phyloP scores from a whole-genome alignment of 768 basidiomycete species.

The Serpula lacrymans region DNA sequence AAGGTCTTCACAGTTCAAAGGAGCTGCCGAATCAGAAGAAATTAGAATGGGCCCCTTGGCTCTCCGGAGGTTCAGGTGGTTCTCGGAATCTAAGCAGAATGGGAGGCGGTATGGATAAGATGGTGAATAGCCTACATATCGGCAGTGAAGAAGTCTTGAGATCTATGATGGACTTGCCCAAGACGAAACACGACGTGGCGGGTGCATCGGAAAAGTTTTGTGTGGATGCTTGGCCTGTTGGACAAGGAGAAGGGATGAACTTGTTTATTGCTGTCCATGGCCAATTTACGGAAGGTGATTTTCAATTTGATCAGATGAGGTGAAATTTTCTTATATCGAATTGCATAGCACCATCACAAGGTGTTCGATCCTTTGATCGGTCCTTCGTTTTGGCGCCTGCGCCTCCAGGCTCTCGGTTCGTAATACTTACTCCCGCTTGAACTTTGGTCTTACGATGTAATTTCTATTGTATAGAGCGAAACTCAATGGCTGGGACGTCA shows the following conservation, averaged over 20 bases:
- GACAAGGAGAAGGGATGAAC: slow-evolving; percentile 52
- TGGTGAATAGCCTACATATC: slow-evolving; percentile 64
- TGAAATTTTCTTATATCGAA: slow-evolving; percentile 9
- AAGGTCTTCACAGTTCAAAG: slow-evolving; percentile 58
- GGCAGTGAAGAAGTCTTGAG: slow-evolving; percentile 63
- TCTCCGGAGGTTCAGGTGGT: slow-evolving; percentile 48
- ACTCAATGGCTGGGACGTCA: slow-evolving; percentile 82
- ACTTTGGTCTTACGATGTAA: slow-evolving; percentile 10
- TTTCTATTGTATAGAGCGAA: slow-evolving; percentile 54
- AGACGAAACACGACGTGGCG: slow-evolving; percentile 78
- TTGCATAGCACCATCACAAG: slow-evolving; percentile 59
- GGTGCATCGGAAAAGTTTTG: slow-evolving; percentile 80
- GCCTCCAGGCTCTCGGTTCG: slow-evolving; percentile 78
- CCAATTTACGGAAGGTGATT: slow-evolving; percentile 86
- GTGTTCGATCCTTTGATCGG: slow-evolving; percentile 90
- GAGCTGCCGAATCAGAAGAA: slow-evolving; percentile 81
- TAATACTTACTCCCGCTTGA: slow-evolving; percentile 12
- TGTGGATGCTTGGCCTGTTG: slow-evolving; percentile 81
- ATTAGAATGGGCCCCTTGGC: slow-evolving; percentile 75
- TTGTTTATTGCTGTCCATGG: slow-evolving; percentile 80
- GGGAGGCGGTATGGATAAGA: slow-evolving; percentile 56
- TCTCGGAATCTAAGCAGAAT: slow-evolving; percentile 80
- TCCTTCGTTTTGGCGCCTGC: slow-evolving; percentile 86
- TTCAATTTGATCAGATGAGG: slow-evolving; percentile 8
- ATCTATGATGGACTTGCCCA: slow-evolving; percentile 62